phyloP scores from a whole-genome alignment of 2,329 filamentous ascomycete species.

The Emmonsiellopsis sp. region DNA sequence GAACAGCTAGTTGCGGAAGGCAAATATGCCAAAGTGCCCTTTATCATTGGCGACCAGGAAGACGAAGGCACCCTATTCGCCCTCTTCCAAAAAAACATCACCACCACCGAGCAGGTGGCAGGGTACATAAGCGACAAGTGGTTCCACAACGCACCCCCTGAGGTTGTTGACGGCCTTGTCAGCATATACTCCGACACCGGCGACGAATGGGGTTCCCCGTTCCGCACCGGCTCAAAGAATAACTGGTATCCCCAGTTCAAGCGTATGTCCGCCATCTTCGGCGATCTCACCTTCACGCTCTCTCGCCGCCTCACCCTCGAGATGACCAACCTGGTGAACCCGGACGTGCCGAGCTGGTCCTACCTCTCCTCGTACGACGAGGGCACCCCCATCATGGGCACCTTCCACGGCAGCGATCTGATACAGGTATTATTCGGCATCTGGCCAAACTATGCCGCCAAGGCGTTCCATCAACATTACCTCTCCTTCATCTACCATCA shows the following conservation, averaged over 20 bases:
- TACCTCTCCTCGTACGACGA: slow-evolving; percentile 67
- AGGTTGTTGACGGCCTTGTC: slow-evolving; percentile 49
- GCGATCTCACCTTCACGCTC: slow-evolving; percentile 67
- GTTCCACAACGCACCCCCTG: slow-evolving; percentile 49
- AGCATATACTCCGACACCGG: slow-evolving; percentile 50
- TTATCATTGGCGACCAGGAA: slow-evolving; percentile 66
- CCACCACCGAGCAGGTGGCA: slow-evolving; percentile 49
- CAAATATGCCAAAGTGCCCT: slow-evolving; percentile 50
- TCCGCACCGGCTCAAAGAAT: slow-evolving; percentile 60
- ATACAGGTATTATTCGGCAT: slow-evolving; percentile 61
- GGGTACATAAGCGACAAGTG: slow-evolving; percentile 53
- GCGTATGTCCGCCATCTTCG: slow-evolving; percentile 63
- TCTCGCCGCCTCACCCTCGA: slow-evolving; percentile 57
- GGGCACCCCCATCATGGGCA: slow-evolving; percentile 63
- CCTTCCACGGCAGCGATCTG: slow-evolving; percentile 64
- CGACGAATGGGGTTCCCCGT: slow-evolving; percentile 57
- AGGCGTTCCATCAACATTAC: slow-evolving; percentile 59
- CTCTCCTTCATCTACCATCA: slow-evolving; percentile 61
- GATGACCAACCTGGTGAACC: slow-evolving; percentile 37
- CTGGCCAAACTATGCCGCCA: slow-evolving; percentile 52
- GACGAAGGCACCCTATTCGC: slow-evolving; percentile 72
- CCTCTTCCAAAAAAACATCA: slow-evolving; percentile 61
- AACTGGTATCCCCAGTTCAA: slow-evolving; percentile 70
- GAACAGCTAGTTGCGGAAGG: slow-evolving; percentile 48
- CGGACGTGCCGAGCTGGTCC: slow-evolving; percentile 59